Evolutionary conservation across 331 rosid species (phyloP), one percentile per base, ranked within the genome.

Genomic region (Cydonia oblonga): DNA sequence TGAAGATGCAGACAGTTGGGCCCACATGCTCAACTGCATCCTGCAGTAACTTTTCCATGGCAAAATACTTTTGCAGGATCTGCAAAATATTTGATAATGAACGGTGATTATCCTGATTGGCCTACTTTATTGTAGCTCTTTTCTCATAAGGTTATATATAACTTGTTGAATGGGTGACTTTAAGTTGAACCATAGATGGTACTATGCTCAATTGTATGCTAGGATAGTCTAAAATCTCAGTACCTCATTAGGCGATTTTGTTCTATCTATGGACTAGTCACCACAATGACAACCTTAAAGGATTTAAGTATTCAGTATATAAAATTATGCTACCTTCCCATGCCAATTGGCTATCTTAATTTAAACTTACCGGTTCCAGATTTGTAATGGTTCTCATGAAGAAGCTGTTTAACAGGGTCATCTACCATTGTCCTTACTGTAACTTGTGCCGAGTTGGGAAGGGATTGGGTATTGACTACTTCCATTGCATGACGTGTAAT

Each of bases 401-500:
- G 49, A 25, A 71, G 68, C 72, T 80, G 70, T 74, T 77, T 54
- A 40, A 74, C 97, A 93, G 98, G 91, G 87, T 82, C 53, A 90
- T 93, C 82, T 93, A 93, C 84, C 98, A 93, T 78, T 93, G 98
- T 67, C 98, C 98, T 24, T 93, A 82, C 78, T 91, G 98, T 75
- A 93, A 93, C 80, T 86, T 93, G 69, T 93, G 98, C 80, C 92
- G 98, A 75, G 77, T 91, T 33, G 98, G 98, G 80, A 91, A 87
- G 81, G 98, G 98, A 73, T 74, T 93, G 86, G 98, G 98, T 51
- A 84, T 86, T 18, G 97, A 89, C 84, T 93, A 85, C 86, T 91
- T 84, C 82, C 98, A 93, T 74, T 93, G 98, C 80, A 93, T 93
- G 98, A 88, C 80, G 65, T 93, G 98, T 90, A 93, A 93, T 80